Evolutionary conservation across 2,329 filamentous ascomycete genomes (phyloP).

Genomic region (Neopestalotiopsis sp.): DNA sequence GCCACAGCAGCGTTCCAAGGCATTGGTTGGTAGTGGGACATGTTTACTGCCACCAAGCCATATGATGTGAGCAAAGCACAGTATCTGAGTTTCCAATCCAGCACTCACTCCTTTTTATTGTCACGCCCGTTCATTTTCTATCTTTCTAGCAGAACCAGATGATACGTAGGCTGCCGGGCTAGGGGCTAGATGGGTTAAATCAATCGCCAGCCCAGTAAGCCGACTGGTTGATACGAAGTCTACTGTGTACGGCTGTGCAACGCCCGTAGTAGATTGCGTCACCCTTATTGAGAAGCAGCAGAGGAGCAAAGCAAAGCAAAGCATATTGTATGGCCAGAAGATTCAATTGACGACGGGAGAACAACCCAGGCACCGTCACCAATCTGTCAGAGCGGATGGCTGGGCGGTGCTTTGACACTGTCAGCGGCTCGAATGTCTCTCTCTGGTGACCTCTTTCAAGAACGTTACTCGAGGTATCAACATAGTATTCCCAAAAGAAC

Average conservation of each 20-base stretch:
- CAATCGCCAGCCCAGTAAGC: not conserved
- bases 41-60: not conserved
- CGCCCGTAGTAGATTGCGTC: not conserved
- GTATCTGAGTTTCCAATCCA: not conserved
- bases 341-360: not conserved
- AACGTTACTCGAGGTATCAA: not conserved
- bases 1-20: not conserved
- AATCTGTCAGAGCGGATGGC: not conserved
- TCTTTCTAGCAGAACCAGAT: not conserved
- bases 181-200: not conserved
- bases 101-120: not conserved
- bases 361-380: not conserved
- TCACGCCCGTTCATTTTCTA: not conserved
- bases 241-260: not conserved
- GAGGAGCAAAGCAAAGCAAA: not conserved
- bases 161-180: not conserved
- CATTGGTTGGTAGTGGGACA: not conserved
- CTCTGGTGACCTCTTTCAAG: not conserved
- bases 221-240: not conserved
- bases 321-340: not conserved
- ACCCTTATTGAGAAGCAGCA: not conserved
- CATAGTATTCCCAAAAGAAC: not conserved
- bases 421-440: not conserved
- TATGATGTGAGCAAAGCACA: not conserved
- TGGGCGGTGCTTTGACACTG: not conserved